These are phyloP conservation scores for Hyparrhenia diplandra DNA, from an alignment of 176 grass and related monocot genomes.

Conservation along the genomic window DNA sequence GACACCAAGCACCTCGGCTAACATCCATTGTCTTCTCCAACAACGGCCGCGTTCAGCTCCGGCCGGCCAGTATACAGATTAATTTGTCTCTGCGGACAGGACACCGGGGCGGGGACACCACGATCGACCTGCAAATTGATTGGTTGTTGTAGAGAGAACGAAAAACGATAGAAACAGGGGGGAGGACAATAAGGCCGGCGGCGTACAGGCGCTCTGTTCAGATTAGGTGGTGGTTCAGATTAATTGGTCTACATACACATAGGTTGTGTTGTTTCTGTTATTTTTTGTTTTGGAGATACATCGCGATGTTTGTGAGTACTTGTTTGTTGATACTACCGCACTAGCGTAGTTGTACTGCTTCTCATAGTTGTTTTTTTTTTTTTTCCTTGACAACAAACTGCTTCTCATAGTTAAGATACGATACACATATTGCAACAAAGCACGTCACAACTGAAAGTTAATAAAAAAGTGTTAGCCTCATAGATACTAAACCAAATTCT, in stretches of 20 bases:
- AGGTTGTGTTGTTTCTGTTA: not conserved
- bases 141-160: not conserved
- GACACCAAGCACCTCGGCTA: too few species aligned
- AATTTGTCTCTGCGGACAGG: not conserved
- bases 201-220: too few species aligned
- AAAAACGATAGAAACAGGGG: not conserved
- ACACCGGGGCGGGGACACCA: not conserved
- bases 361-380: too few species aligned
- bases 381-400: too few species aligned
- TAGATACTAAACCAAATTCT: too few species aligned
- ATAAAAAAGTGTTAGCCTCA: not conserved
- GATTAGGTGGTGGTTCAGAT: slow-evolving; percentile 33
- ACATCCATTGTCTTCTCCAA: too few species aligned
- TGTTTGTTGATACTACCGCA: not conserved
- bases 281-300: not conserved
- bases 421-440: not conserved
- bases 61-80: not conserved
- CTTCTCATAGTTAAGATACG: not conserved
- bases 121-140: not conserved
- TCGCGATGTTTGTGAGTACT: not conserved
- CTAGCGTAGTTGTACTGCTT: not conserved
- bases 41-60: too few species aligned
- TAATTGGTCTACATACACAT: slow-evolving; percentile 1
- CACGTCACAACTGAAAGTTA: not conserved
- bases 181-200: not conserved